Percentiles rank a stretch among this genome's conserved stretches.
Evolutionary conservation across 495 filamentous ascomycete genomes (phyloP).

Genomic region (Talaromyces borbonicus): DNA sequence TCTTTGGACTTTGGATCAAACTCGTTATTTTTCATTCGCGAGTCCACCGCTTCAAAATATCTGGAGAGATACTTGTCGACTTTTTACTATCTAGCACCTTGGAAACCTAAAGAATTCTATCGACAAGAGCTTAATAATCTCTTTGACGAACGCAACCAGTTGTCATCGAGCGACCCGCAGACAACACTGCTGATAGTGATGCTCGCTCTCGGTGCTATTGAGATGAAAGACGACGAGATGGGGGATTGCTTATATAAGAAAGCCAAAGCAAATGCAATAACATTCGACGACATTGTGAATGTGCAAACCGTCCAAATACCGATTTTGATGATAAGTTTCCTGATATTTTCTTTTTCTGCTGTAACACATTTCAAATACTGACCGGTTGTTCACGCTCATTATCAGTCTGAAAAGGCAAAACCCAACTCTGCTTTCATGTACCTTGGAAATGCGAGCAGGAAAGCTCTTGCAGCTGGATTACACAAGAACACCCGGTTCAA

Average conservation of each 20-base stretch:
- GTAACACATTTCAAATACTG: neutral
- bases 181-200: constrained; percentile 21
- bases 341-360: neutral
- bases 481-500: constrained; percentile 30
- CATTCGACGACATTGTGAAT: constrained; percentile 34
- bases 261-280: constrained; percentile 24
- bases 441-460: constrained; percentile 27
- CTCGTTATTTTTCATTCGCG: constrained; percentile 3
- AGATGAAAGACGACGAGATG: constrained; percentile 27
- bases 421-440: constrained; percentile 35
- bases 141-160: constrained; percentile 13
- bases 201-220: constrained; percentile 24
- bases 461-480: constrained; percentile 32
- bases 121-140: constrained; percentile 22
- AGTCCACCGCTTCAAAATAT: constrained; percentile 19
- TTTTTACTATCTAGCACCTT: constrained; percentile 25
- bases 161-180: constrained; percentile 10
- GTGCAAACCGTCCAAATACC: constrained; percentile 33
- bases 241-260: constrained; percentile 31
- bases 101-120: constrained; percentile 20
- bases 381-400: constrained; percentile 23
- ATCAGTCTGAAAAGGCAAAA: constrained; percentile 32
- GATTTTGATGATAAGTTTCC: constrained; percentile 35
- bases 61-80: constrained; percentile 25
- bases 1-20: constrained; percentile 2